Evolutionary conservation across 2,329 filamentous ascomycete species (phyloP).

Genomic region (Bisporella sp.): DNA sequence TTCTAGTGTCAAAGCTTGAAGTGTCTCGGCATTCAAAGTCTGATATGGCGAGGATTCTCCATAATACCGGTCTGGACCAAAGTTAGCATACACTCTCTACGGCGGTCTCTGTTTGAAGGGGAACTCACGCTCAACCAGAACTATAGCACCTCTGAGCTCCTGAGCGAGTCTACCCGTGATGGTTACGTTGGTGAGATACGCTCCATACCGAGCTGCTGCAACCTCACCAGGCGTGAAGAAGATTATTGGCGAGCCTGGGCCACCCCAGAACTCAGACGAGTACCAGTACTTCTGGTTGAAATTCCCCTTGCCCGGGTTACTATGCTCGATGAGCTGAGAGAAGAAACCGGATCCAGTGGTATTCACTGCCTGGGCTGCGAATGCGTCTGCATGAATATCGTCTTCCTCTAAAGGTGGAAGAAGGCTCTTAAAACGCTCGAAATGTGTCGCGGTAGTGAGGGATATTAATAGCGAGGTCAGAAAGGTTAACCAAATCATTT

Average conservation of each 20-base stretch:
- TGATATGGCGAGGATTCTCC: conserved; percentile 47
- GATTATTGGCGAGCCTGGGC: conserved; percentile 46
- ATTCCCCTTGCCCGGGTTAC: conserved; percentile 45
- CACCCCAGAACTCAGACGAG: conserved; percentile 43
- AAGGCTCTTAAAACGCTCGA: conserved; percentile 15
- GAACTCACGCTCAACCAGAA: conserved; percentile 45
- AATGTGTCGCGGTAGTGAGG: conserved; percentile 8
- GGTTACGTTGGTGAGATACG: conserved; percentile 42
- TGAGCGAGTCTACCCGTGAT: conserved; percentile 44
- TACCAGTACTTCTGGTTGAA: conserved; percentile 49
- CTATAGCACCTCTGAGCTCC: conserved; percentile 43
- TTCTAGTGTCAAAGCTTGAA: conserved; percentile 46
- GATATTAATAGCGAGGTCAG: no score
- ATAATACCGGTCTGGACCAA: conserved; percentile 45
- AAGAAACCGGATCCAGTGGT: conserved; percentile 21
- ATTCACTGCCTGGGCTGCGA: conserved; percentile 5
- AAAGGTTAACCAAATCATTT: no score
- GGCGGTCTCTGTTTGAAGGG: neutral
- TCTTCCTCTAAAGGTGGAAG: conserved; percentile 17
- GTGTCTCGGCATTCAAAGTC: conserved; percentile 42
- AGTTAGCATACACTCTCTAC: conserved; percentile 1
- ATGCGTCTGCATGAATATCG: conserved; percentile 2
- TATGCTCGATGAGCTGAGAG: conserved; percentile 50
- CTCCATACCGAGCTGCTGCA: conserved; percentile 37
- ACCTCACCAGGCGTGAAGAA: conserved; percentile 47